Evolutionary conservation across 176 grass and related monocot genomes (phyloP).

Genomic region (Tillandsia leiboldiana): DNA sequence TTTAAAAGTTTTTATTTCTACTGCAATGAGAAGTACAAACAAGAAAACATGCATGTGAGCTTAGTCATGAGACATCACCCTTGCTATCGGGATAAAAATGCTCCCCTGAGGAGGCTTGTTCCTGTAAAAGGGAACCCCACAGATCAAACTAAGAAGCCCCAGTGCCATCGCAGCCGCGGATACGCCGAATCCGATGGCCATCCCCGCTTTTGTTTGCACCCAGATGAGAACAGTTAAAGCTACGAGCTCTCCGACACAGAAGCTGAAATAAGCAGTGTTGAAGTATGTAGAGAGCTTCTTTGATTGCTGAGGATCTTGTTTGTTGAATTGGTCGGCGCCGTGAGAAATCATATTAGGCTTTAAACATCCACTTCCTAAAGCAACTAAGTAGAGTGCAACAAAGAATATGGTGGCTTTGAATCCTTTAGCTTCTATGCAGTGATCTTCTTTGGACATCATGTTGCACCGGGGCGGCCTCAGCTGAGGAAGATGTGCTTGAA

Average conservation of each 20-base stretch:
- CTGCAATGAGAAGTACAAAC: not conserved
- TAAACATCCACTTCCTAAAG: constrained; percentile 74
- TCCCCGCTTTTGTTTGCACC: constrained; percentile 74
- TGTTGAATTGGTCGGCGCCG: constrained; percentile 61
- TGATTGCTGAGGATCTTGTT: constrained; percentile 8
- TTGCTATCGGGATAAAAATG: constrained; percentile 67
- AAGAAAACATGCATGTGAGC: not conserved
- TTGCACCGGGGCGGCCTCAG: constrained; percentile 64
- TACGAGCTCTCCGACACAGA: constrained; percentile 79
- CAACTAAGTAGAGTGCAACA: constrained; percentile 73
- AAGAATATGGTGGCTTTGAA: constrained; percentile 62
- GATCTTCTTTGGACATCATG: constrained; percentile 33
- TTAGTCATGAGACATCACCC: constrained; percentile 22
- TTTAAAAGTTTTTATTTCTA: too few relatives aligned
- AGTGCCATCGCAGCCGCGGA: constrained; percentile 56
- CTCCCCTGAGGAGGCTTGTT: constrained; percentile 84
- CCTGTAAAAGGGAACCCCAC: constrained; percentile 54
- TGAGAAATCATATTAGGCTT: constrained; percentile 90
- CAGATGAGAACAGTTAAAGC: constrained; percentile 74
- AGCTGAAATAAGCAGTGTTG: constrained; percentile 88
- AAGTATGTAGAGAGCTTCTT: constrained; percentile 66
- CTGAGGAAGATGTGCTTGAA: constrained; percentile 78
- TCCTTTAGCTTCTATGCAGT: constrained; percentile 46
- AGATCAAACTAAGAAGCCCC: constrained; percentile 42
- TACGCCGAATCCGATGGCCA: constrained; percentile 66